Evolutionary conservation across 495 filamentous ascomycete genomes (phyloP).

Genomic region (Penicillium coprophilum): DNA sequence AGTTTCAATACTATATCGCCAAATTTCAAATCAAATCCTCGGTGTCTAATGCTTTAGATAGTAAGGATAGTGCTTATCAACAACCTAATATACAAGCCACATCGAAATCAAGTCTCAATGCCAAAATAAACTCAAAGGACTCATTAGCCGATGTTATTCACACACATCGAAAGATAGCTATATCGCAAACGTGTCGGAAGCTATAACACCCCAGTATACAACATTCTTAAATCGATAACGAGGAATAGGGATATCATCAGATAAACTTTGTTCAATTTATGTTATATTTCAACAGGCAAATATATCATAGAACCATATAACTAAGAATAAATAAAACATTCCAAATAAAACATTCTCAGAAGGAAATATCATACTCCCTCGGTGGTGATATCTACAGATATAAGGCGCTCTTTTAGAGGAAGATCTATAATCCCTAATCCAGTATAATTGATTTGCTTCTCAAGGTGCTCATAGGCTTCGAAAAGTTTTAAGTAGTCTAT

Average conservation of each 20-base stretch:
- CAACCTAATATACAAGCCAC: too few species aligned
- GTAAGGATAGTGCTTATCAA: not conserved
- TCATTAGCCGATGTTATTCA: not conserved
- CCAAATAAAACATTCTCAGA: not conserved
- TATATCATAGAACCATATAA: not conserved
- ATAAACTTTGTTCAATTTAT: conserved; percentile 1
- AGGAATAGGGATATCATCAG: not conserved
- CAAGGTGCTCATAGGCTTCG: conserved; percentile 1
- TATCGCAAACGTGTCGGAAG: not conserved
- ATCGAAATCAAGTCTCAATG: not conserved
- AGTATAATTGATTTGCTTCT: not conserved
- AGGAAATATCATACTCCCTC: not conserved
- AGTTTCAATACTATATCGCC: not conserved
- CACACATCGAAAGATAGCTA: not conserved
- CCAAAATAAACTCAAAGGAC: not conserved
- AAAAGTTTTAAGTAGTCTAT: conserved; percentile 1
- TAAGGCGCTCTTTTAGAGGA: not conserved
- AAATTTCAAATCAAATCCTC: not conserved
- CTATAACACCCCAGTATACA: not conserved
- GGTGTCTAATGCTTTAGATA: conserved; percentile 1
- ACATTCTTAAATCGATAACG: not conserved
- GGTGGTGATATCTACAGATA: not conserved
- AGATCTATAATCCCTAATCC: not conserved
- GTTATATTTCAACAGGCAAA: not conserved
- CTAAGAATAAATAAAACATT: not conserved